A percentile compares a stretch with the other conserved stretches of the same genome.
Conservation (phyloP, 257 asterid species). For the Nicotiana otophora region DNA sequence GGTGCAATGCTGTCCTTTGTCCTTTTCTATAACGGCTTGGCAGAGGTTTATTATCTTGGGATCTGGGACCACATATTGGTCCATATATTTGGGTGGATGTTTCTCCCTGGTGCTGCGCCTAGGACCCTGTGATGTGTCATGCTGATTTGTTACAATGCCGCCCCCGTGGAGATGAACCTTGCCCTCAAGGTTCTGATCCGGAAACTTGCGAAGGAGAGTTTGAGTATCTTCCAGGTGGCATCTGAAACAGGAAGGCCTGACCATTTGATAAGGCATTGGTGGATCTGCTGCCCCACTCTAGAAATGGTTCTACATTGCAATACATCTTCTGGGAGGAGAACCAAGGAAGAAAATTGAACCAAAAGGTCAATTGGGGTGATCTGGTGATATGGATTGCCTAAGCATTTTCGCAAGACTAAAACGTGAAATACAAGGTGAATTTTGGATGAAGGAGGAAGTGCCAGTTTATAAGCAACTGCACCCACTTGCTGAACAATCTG, state of each 20-base stretch:
- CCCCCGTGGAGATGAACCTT: too few species aligned
- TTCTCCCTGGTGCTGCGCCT: too few species aligned
- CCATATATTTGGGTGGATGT: too few species aligned
- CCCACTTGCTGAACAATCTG: not conserved
- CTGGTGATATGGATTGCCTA: not conserved
- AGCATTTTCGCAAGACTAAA: not conserved
- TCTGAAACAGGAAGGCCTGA: not conserved
- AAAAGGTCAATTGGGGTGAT: not conserved
- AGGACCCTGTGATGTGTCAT: too few species aligned
- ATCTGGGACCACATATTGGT: too few species aligned
- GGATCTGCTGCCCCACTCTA: not conserved
- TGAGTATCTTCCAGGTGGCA: not conserved
- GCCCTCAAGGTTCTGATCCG: too few species aligned
- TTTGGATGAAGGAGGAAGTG: not conserved
- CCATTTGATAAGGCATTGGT: not conserved
- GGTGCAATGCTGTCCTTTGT: too few species aligned
- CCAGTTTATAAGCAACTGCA: not conserved
- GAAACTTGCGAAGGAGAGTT: too few species aligned
- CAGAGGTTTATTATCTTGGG: too few species aligned
- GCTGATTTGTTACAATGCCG: too few species aligned
- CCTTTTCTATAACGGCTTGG: too few species aligned
- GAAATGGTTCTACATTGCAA: not conserved
- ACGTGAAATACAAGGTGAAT: not conserved
- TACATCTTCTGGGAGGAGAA: not conserved
- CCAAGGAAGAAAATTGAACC: not conserved